phyloP scores from a whole-genome alignment of 345 rosid species.

The Eutrema japonicum region DNA sequence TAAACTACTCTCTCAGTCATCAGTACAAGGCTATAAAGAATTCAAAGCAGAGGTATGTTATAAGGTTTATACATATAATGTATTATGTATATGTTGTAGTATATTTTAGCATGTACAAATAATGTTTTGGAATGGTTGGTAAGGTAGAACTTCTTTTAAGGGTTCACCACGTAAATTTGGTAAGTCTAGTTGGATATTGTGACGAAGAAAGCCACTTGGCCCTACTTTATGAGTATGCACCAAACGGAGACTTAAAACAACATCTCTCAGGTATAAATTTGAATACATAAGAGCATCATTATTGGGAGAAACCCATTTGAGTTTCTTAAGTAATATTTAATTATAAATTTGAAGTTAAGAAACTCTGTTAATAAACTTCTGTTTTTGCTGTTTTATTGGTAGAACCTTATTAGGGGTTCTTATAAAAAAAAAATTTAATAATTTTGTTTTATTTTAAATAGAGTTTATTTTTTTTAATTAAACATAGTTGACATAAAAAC shows the following conservation, averaged over 20 bases:
- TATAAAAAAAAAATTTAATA: no score
- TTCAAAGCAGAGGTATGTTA: conserved; percentile 44
- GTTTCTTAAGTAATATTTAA: no score
- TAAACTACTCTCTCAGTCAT: conserved; percentile 43
- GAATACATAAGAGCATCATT: no score
- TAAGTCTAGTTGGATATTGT: conserved; percentile 44
- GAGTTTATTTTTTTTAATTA: no score
- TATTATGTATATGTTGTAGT: background rate
- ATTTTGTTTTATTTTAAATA: no score
- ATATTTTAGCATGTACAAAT: background rate
- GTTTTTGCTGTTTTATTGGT: no score
- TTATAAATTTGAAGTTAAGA: no score
- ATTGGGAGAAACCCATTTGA: no score
- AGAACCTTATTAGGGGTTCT: no score
- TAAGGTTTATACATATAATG: background rate
- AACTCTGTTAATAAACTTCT: no score
- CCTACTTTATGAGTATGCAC: conserved; percentile 46
- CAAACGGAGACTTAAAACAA: conserved; percentile 30
- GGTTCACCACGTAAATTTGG: conserved; percentile 47
- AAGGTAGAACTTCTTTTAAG: conserved; percentile 45
- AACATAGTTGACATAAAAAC: no score
- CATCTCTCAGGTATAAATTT: conserved; percentile 29
- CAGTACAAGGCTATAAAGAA: conserved; percentile 46
- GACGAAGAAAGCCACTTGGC: conserved; percentile 38
- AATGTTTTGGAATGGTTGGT: background rate